phyloP scores from a whole-genome alignment of 1,284 basidiomycete species.

The Papiliotrema laurentii region DNA sequence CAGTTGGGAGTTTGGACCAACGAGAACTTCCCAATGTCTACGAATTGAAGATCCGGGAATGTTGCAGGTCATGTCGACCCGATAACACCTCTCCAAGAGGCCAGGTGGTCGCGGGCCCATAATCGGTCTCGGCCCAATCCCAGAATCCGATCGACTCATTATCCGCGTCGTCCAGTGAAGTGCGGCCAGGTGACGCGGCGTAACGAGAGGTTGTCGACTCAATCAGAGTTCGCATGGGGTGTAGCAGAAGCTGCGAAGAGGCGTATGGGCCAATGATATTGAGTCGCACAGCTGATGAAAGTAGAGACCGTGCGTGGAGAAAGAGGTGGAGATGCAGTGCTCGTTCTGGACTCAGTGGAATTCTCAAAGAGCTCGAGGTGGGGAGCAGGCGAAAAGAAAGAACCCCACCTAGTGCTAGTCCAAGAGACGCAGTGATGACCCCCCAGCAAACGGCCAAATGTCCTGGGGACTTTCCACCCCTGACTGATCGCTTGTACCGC shows the following conservation, averaged over 20 bases:
- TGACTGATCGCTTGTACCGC: conserved; percentile 61
- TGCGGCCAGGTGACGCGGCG: not conserved
- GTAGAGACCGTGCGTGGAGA: conserved; percentile 79
- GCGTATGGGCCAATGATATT: conserved; percentile 91
- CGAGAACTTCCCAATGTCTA: conserved; percentile 18
- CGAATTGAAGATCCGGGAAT: conserved; percentile 90
- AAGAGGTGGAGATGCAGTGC: conserved; percentile 83
- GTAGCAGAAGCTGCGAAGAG: conserved; percentile 79
- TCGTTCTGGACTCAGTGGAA: conserved; percentile 24
- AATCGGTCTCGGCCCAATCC: conserved; percentile 35
- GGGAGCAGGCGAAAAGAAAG: too few relatives aligned
- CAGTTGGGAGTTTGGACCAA: not conserved
- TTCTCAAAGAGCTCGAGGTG: too few relatives aligned
- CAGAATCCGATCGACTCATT: conserved; percentile 2
- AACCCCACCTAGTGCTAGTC: conserved; percentile 63
- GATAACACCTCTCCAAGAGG: conserved; percentile 92
- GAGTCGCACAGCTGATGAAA: conserved; percentile 86
- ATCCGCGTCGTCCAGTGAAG: not conserved
- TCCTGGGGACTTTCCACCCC: conserved; percentile 63
- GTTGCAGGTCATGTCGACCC: conserved; percentile 85
- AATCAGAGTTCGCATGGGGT: conserved; percentile 64
- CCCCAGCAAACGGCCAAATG: conserved; percentile 91
- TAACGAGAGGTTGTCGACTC: conserved; percentile 51
- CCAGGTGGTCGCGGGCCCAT: conserved; percentile 80
- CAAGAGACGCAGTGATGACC: conserved; percentile 70